Base-by-base conservation (phyloP, 768 basidiomycete species). In the Butyriboletus loyo region DNA sequence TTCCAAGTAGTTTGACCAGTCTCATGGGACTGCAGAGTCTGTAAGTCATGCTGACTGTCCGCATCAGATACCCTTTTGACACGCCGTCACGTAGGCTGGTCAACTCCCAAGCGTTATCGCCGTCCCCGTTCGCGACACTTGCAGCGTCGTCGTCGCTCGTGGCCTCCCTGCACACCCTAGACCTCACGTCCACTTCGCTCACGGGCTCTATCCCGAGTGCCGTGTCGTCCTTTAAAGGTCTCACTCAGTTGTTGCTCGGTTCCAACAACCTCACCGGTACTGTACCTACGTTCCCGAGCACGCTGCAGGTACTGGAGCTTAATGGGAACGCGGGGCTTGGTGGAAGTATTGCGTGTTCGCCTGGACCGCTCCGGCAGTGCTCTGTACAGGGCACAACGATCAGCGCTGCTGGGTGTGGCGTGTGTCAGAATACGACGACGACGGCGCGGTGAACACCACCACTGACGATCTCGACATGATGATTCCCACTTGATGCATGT, bases 101-200 rank as follows among this genome's bases (percentile, higher is more conserved):
- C 35, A 75, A 75, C 34, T 66, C 68, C 4, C 75, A 77, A 49
- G 7, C 48, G 1, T 50, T 77, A 27, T 63, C 64, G 3, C 58
- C 65, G 2, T 72, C 70, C 19, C 63, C 69, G 1, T 65, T 77
- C 10, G 53, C 69, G 5, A 50, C 61, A 1, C 49, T 77, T 1
- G 56, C 66, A 27, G 57, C 61, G 1, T 75, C 73, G 27, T 56
- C 62, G 7, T 60, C 69, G 14, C 61, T 76, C 3, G 62, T 62
- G 8, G 46, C 60, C 0, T 74, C 73, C 14, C 47, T 77, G 28
- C 66, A 65, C 22, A 67, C 68, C 3, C 66, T 77, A 17, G 74
- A 77, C 28, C 64, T 77, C 22, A 73, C 73, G 10, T 68, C 70
- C 2, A 75, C 73, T 2, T 72, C 68, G 7, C 66, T 77, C n/a